Percentiles rank a stretch among this genome's conserved stretches.
These are phyloP conservation scores for Gamarada debralockiae DNA, from an alignment of 495 filamentous ascomycete genomes.

Conservation along the genomic window DNA sequence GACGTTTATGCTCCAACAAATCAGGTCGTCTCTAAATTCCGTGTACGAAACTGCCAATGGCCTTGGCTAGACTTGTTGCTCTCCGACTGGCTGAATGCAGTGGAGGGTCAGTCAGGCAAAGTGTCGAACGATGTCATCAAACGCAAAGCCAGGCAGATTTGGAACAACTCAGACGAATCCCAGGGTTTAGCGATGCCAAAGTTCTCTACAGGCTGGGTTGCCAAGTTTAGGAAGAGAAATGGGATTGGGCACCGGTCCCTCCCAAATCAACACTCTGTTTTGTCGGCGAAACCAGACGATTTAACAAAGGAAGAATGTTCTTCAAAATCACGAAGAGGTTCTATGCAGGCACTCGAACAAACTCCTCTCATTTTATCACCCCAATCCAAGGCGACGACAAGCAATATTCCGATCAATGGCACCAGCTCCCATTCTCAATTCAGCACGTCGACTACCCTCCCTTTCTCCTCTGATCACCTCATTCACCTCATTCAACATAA, in stretches of 20 bases:
- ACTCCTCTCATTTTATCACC: background rate
- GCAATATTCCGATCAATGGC: background rate
- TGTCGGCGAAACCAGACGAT: background rate
- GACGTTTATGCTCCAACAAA: background rate
- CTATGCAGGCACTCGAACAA: background rate
- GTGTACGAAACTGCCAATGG: slow-evolving; percentile 13
- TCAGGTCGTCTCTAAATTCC: background rate
- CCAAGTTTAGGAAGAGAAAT: slow-evolving; percentile 1
- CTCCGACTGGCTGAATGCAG: slow-evolving; percentile 3
- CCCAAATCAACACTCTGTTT: background rate
- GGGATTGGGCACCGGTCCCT: background rate
- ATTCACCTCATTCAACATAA: slow-evolving; percentile 19
- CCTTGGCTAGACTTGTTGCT: slow-evolving; percentile 5
- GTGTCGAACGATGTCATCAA: slow-evolving; percentile 8
- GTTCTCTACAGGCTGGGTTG: slow-evolving; percentile 14
- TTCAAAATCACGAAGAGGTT: background rate
- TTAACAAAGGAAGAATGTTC: too few relatives aligned
- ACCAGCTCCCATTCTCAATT: background rate
- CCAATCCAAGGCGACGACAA: background rate
- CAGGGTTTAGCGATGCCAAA: slow-evolving; percentile 4
- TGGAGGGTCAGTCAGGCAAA: background rate
- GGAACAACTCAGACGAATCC: slow-evolving; percentile 5
- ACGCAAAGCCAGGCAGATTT: slow-evolving; percentile 5
- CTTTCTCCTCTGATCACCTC: slow-evolving; percentile 15
- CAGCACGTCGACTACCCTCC: background rate